These are phyloP conservation scores for Lachnellula cervina DNA, from an alignment of 2,329 filamentous ascomycete genomes.

Conservation along the genomic window DNA sequence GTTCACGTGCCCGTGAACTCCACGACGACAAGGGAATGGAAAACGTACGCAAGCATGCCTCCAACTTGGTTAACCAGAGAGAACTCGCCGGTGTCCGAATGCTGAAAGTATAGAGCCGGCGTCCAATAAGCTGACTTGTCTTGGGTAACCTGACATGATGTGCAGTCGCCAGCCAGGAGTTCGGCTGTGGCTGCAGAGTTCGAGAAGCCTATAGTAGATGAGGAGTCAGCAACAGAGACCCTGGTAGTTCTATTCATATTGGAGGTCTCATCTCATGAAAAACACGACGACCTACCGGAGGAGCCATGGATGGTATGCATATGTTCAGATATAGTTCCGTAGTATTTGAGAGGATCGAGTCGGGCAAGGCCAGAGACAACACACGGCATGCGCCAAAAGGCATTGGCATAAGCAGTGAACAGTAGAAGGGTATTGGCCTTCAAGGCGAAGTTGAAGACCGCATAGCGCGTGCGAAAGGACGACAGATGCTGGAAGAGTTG, in stretches of 20 bases:
- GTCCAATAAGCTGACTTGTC: conserved; percentile 68
- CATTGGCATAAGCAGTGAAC: conserved; percentile 38
- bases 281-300: conserved; percentile 51
- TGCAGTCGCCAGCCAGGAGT: conserved; percentile 57
- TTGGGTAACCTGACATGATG: conserved; percentile 57
- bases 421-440: conserved; percentile 2
- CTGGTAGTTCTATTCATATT: neutral
- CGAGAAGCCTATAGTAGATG: conserved; percentile 54
- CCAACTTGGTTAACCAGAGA: conserved; percentile 70
- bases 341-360: conserved; percentile 71
- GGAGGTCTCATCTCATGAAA: neutral
- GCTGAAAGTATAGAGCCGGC: conserved; percentile 50
- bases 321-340: conserved; percentile 56
- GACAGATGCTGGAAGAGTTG: neutral
- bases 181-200: conserved; percentile 51
- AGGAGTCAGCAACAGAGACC: neutral
- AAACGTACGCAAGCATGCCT: conserved; percentile 76
- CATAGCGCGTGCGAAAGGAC: neutral
- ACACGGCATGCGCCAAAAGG: conserved; percentile 91
- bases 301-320: conserved; percentile 73
- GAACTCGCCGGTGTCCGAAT: conserved; percentile 34
- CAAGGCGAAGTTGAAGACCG: conserved; percentile 3
- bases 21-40: neutral
- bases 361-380: conserved; percentile 64
- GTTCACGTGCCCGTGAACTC: too few relatives aligned